Evolutionary conservation across 2,329 filamentous ascomycete genomes (phyloP), one percentile per base, ranked within the genome.

Genomic region (Talaromyces sp.): DNA sequence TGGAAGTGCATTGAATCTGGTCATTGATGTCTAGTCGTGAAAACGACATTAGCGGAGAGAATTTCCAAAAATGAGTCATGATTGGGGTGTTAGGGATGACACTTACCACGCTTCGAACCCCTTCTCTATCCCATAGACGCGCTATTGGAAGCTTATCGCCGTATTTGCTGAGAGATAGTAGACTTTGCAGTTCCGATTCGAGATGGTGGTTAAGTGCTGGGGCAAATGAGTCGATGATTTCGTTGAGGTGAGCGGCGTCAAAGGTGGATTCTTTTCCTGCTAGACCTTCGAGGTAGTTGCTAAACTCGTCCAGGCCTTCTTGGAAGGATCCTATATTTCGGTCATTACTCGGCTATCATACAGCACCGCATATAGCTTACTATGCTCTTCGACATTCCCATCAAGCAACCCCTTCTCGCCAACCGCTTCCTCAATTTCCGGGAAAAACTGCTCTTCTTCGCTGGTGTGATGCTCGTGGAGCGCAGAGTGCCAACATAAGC

Each of bases 391-490:
- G 56, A 76, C 72, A 29, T 73, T 75, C 27, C 72, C 70, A 11
- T 67, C 68, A 72, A 76, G 76, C 10, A 78, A 66, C 0, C 68
- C 72, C 47, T 72, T 70, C 45, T 65, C 67, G 1, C 70, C 70
- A 2, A 78, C 31, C 1, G 74, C 71, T 31, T 71, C 70, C 53
- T 72, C 72, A 6, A 79, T 70, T 38, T 71, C 73, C 1, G 75
- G 76, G 58, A 78, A 78, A 2, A 79, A 68, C 43, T 74, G 69
- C 7, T 60, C 66, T 64, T 79, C 76, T 64, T 78, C 77, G 59
- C 76, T 75, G 54, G 77, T 75, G 47, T 78, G 75, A 43, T 78
- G 76, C 31, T 68, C 70, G 58, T 76, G 75, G 0, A 78, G 73
- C 36, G 76, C 75, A 15, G 68, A 71, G 62, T 71, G 73, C 76